Evolutionary conservation across 2,329 filamentous ascomycete genomes (phyloP), one percentile per base, ranked within the genome.

Genomic region (Fusarium metavorans): DNA sequence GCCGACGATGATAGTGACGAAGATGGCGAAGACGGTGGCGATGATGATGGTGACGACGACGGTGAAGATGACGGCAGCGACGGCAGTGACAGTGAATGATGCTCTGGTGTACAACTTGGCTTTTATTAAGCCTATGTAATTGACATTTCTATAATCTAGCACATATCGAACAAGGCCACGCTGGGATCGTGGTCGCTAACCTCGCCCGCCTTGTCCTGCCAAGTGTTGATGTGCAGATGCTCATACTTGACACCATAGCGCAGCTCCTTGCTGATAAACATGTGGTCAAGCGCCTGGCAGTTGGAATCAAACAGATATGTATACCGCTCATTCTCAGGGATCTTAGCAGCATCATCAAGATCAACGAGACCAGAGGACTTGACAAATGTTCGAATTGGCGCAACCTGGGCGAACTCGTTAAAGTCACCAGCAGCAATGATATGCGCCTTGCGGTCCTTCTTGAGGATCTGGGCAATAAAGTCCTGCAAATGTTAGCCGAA

Each of bases 201-300:
- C 80, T 89, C 85, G 63, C 88, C 88, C 34, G 84, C 86, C 68
- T 82, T 87, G 34, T 85, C 82, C 59, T 89, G 87, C 92, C 92
- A 94, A 4, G 91, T 91, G 81, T 93, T 94, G 61, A 94, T 84
- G 82, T 94, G 92, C 30, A 94, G 78, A 81, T 94, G 92, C 85
- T 94, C 90, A 74, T 90, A 90, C 76, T 85, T 81, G 18, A 86
- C 82, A 5, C 81, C 78, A 32, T 79, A 79, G 30, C 82, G 83
- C 68, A 92, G 77, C 59, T 84, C 84, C 30, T 87, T 84, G 78
- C 90, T 92, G 66, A 93, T 87, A 75, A 88, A 93, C 83, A 93
- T 90, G 83, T 94, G 92, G 81, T 94, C 92, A 20, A 94, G 85
- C 78, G 92, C 87, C 84, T 94, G 90, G 68, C 88, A 88, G 82